Percentiles rank a stretch among this genome's conserved stretches.
Evolutionary conservation across 495 filamentous ascomycete species (phyloP).

Genomic region (Cercophora sp.): DNA sequence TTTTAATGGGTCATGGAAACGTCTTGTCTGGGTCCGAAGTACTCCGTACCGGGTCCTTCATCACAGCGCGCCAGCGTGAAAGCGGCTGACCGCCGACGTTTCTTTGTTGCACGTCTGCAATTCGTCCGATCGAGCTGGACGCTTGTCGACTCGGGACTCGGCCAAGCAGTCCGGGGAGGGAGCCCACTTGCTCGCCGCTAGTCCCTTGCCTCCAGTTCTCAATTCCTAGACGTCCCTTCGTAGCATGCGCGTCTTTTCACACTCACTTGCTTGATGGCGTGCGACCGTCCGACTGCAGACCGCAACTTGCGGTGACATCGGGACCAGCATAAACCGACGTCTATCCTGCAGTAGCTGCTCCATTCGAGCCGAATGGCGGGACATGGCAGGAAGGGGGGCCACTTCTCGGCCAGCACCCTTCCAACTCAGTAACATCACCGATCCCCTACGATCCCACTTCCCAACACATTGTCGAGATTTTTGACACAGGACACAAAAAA

Average conservation of each 20-base stretch:
- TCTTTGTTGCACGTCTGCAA: too few species aligned
- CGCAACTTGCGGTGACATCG: conserved; percentile 21
- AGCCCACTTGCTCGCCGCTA: too few species aligned
- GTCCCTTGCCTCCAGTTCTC: too few species aligned
- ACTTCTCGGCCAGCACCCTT: not conserved
- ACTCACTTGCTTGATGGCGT: conserved; percentile 7
- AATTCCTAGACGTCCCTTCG: too few species aligned
- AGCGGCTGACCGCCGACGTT: too few species aligned
- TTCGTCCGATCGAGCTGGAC: too few species aligned
- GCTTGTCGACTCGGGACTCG: too few species aligned
- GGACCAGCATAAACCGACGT: conserved; percentile 4
- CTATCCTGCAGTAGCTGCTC: conserved; percentile 1
- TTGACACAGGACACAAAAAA: too few species aligned
- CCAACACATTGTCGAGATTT: too few species aligned
- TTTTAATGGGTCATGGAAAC: conserved; percentile 9
- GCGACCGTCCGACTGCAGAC: conserved; percentile 19
- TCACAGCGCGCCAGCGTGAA: too few species aligned
- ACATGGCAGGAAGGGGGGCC: conserved; percentile 4
- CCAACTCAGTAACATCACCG: conserved; percentile 7
- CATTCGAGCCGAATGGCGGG: conserved; percentile 9
- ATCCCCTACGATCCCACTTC: conserved; percentile 1
- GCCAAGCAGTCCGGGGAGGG: too few species aligned
- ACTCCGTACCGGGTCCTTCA: not conserved
- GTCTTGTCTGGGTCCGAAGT: not conserved
- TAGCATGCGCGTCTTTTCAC: conserved; percentile 6